Evolutionary conservation across 2,329 filamentous ascomycete genomes (phyloP).

Genomic region (Aureobasidium zeae): DNA sequence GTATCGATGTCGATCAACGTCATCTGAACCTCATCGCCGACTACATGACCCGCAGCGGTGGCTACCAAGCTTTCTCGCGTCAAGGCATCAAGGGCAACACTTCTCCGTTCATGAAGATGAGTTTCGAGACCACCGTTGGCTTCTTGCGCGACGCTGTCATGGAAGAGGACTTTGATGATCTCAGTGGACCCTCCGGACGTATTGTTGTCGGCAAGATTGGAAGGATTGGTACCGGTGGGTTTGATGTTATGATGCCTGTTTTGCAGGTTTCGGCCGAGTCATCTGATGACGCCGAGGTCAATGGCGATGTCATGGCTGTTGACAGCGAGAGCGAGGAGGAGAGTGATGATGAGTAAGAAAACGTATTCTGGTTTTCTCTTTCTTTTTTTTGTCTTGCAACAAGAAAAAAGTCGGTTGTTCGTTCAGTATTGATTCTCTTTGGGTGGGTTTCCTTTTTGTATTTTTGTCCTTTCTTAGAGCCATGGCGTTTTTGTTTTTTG

Average conservation of each 20-base stretch:
- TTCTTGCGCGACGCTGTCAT: constrained; percentile 89
- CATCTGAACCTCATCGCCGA: constrained; percentile 95
- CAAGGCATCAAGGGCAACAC: constrained; percentile 78
- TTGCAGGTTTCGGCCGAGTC: not conserved
- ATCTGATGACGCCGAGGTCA: constrained; percentile 2
- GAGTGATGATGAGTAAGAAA: constrained; percentile 15
- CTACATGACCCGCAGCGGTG: constrained; percentile 91
- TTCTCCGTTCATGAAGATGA: constrained; percentile 96
- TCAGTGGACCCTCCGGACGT: constrained; percentile 74
- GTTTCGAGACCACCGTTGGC: constrained; percentile 91
- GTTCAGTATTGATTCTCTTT: too few species aligned
- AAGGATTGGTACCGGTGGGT: constrained; percentile 78
- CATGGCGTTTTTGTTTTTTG: too few species aligned
- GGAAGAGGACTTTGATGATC: constrained; percentile 81
- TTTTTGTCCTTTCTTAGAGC: too few species aligned
- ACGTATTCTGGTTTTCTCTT: too few species aligned
- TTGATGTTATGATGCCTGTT: constrained; percentile 60
- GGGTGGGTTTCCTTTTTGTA: too few species aligned
- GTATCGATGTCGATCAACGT: constrained; percentile 81
- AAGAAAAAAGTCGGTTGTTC: too few species aligned
- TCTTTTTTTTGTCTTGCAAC: too few species aligned
- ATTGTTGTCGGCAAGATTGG: constrained; percentile 81
- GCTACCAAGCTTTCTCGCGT: constrained; percentile 85
- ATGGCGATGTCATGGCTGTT: constrained; percentile 13
- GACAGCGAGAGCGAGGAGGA: constrained; percentile 14